Conservation (phyloP, 2,329 filamentous ascomycete genomes). For the Neonectria faginata region DNA sequence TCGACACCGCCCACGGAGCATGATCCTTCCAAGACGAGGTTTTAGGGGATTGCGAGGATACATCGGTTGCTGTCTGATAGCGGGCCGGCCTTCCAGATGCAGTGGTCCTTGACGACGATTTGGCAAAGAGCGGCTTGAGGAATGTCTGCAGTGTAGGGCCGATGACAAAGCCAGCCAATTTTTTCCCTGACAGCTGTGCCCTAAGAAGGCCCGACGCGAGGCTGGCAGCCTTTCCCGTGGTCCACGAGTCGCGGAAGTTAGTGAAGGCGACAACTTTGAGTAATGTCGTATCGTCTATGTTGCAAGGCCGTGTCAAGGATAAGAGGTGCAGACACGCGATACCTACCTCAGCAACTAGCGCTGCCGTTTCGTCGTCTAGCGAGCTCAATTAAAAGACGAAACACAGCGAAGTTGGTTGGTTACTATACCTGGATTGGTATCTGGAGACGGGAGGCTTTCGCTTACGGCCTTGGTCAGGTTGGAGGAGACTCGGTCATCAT, state of each 20-base stretch:
- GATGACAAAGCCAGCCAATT: conserved; percentile 57
- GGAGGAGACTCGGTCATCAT: neutral
- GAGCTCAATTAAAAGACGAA: neutral
- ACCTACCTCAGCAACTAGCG: conserved; percentile 40
- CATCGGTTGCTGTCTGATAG: conserved; percentile 33
- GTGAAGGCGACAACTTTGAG: conserved; percentile 50
- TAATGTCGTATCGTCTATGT: conserved; percentile 41
- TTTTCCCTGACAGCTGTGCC: conserved; percentile 36
- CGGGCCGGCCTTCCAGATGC: conserved; percentile 46
- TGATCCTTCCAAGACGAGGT: conserved; percentile 41
- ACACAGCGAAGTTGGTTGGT: too few species aligned
- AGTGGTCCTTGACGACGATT: conserved; percentile 58
- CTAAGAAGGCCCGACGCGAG: conserved; percentile 50
- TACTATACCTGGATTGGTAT: conserved; percentile 2
- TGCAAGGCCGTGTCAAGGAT: conserved; percentile 15
- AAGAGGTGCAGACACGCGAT: conserved; percentile 47
- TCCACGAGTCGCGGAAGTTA: conserved; percentile 53
- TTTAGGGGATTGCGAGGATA: conserved; percentile 12
- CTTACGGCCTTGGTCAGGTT: conserved; percentile 3
- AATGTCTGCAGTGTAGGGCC: conserved; percentile 70
- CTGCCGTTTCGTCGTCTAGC: neutral
- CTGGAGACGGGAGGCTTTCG: conserved; percentile 7
- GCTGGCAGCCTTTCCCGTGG: conserved; percentile 47
- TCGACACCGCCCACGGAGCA: conserved; percentile 38
- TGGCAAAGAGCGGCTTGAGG: conserved; percentile 75